A percentile compares a stretch with the other conserved stretches of the same genome.
Conservation (phyloP, 1,284 basidiomycete genomes). For the Leccinum cinnamomeum region DNA sequence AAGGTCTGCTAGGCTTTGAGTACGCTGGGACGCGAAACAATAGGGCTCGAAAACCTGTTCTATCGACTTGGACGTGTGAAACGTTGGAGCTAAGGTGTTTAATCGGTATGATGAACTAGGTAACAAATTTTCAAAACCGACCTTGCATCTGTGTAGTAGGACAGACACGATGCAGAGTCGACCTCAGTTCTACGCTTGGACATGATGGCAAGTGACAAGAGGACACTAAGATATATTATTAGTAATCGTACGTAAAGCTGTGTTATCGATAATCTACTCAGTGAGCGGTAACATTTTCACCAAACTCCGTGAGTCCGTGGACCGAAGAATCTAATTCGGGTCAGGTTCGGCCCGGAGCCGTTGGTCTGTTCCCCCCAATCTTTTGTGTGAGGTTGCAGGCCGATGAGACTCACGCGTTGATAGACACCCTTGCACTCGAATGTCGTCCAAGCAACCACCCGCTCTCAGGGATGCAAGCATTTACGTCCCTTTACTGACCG, state of each 20-base stretch:
- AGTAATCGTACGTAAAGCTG: neutral
- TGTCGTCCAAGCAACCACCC: slow-evolving; percentile 8
- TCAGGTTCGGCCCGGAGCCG: too few relatives aligned
- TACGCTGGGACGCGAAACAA: neutral
- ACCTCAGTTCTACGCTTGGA: slow-evolving; percentile 5
- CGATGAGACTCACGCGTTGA: neutral
- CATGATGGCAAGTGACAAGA: slow-evolving; percentile 4
- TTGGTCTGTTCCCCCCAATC: too few relatives aligned
- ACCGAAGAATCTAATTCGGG: too few relatives aligned
- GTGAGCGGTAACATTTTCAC: neutral
- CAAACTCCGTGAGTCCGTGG: too few relatives aligned
- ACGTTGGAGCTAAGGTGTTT: neutral
- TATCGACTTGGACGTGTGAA: slow-evolving; percentile 5
- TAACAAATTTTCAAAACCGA: slow-evolving; percentile 9
- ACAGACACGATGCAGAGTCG: slow-evolving; percentile 17
- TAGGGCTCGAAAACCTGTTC: slow-evolving; percentile 19
- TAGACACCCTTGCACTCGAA: neutral
- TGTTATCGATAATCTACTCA: neutral
- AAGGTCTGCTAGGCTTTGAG: slow-evolving; percentile 14
- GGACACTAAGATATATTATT: neutral
- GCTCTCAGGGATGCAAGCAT: neutral
- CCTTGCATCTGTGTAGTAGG: slow-evolving; percentile 16
- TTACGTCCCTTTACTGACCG: neutral
- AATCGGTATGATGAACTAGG: neutral
- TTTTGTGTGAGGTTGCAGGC: too few relatives aligned